A percentile compares a stretch with the other conserved stretches of the same genome.
Evolutionary conservation across 2,329 filamentous ascomycete species (phyloP).

Genomic region (Monosporascus sp.): DNA sequence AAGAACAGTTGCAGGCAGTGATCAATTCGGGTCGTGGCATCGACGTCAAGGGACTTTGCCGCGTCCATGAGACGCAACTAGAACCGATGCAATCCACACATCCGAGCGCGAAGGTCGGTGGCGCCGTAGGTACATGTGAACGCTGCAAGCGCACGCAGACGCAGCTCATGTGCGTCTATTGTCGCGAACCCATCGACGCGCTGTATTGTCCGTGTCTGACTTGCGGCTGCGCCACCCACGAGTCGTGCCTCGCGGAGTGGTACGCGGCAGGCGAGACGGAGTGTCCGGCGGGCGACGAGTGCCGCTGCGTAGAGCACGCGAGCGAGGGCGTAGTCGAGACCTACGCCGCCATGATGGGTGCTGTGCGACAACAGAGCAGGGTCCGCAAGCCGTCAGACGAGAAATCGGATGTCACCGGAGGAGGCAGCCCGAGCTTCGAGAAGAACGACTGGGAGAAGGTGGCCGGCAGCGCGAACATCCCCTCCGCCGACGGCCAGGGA

Average conservation of each 20-base stretch:
- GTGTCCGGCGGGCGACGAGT: conserved; percentile 61
- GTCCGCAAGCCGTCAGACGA: conserved; percentile 19
- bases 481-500: conserved; percentile 22
- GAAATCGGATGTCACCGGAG: not conserved
- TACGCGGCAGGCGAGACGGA: conserved; percentile 49
- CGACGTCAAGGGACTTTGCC: conserved; percentile 58
- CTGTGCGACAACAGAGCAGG: conserved; percentile 30
- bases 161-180: conserved; percentile 58
- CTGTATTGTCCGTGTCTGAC: conserved; percentile 57
- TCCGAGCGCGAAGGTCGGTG: conserved; percentile 35
- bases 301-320: conserved; percentile 54
- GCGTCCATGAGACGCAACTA: conserved; percentile 56
- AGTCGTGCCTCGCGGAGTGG: conserved; percentile 54
- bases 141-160: conserved; percentile 49
- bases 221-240: conserved; percentile 58
- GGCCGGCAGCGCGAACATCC: conserved; percentile 18
- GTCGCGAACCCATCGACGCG: conserved; percentile 53
- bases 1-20: conserved; percentile 45
- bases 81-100: conserved; percentile 50
- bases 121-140: conserved; percentile 37
- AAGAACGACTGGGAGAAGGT: conserved; percentile 34
- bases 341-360: conserved; percentile 51
- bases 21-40: conserved; percentile 50
- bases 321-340: conserved; percentile 53
- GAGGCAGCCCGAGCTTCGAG: conserved; percentile 18